These are phyloP conservation scores for Sinapis alba DNA, from an alignment of 441 rosid genomes.

Conservation along the genomic window DNA sequence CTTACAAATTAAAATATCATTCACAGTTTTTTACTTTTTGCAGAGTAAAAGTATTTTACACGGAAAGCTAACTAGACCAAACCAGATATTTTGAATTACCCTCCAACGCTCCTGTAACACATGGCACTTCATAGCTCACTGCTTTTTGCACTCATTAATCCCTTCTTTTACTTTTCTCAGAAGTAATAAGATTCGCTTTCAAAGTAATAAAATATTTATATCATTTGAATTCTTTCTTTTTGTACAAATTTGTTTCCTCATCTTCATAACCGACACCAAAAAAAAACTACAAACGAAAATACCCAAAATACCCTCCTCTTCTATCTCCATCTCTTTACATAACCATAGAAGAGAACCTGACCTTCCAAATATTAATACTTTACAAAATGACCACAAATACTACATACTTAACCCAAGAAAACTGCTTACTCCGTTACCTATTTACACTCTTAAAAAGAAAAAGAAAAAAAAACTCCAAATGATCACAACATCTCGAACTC, in stretches of 20 bases:
- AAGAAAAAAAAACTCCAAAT: constrained; percentile 13
- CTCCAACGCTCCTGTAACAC: neutral
- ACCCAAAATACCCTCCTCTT: constrained; percentile 8
- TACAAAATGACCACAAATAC: constrained; percentile 1
- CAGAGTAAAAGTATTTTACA: neutral
- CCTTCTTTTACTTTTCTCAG: neutral
- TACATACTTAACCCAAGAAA: constrained; percentile 25
- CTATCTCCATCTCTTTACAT: constrained; percentile 11
- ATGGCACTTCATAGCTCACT: constrained; percentile 8
- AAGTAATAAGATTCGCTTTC: neutral
- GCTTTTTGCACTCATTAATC: constrained; percentile 19
- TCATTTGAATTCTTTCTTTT: constrained; percentile 28
- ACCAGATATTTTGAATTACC: constrained; percentile 13
- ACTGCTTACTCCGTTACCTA: constrained; percentile 29
- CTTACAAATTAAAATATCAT: neutral
- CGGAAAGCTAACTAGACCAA: neutral
- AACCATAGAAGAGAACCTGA: neutral
- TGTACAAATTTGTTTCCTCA: constrained; percentile 39
- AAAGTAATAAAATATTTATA: constrained; percentile 20
- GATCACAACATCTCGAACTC: constrained; percentile 13
- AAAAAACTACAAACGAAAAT: constrained; percentile 2
- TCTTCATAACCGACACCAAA: constrained; percentile 17
- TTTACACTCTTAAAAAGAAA: constrained; percentile 35
- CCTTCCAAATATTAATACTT: constrained; percentile 17
- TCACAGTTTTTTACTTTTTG: neutral